phyloP scores from a whole-genome alignment of 345 rosid genomes.

The Turritis glabra region DNA sequence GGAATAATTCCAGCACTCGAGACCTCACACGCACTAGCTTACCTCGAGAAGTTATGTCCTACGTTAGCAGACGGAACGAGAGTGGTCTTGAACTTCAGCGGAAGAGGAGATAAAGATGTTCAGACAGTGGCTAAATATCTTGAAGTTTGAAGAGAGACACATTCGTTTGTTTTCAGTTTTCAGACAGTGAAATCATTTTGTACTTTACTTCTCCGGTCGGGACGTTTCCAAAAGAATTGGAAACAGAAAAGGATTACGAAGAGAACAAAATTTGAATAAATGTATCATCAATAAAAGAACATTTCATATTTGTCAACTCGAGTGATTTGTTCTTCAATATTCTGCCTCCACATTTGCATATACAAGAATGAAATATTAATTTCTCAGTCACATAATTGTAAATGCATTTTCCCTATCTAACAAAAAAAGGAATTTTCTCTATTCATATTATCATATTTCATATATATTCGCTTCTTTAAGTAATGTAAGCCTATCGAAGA shows the following conservation, averaged over 20 bases:
- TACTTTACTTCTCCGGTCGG: slow-evolving; percentile 10
- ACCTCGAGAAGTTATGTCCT: slow-evolving; percentile 82
- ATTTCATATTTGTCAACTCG: not conserved
- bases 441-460: too few species aligned
- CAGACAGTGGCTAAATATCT: slow-evolving; percentile 77
- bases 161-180: not conserved
- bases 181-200: slow-evolving; percentile 8
- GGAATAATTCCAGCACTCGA: slow-evolving; percentile 92
- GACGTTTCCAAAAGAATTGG: not conserved
- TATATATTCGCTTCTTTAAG: too few species aligned
- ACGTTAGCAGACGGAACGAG: slow-evolving; percentile 60
- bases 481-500: too few species aligned
- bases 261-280: slow-evolving; percentile 18
- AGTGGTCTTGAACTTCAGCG: slow-evolving; percentile 86
- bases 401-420: too few species aligned
- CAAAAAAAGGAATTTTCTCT: too few species aligned
- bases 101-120: slow-evolving; percentile 97
- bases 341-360: too few species aligned
- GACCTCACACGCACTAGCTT: slow-evolving; percentile 89
- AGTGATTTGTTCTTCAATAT: not conserved
- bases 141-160: slow-evolving; percentile 42
- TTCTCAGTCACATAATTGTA: too few species aligned
- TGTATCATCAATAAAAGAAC: not conserved
- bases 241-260: not conserved
- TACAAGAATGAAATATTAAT: not conserved